Evolutionary conservation across 2,329 filamentous ascomycete genomes (phyloP).

Genomic region (Colletotrichum sidae): DNA sequence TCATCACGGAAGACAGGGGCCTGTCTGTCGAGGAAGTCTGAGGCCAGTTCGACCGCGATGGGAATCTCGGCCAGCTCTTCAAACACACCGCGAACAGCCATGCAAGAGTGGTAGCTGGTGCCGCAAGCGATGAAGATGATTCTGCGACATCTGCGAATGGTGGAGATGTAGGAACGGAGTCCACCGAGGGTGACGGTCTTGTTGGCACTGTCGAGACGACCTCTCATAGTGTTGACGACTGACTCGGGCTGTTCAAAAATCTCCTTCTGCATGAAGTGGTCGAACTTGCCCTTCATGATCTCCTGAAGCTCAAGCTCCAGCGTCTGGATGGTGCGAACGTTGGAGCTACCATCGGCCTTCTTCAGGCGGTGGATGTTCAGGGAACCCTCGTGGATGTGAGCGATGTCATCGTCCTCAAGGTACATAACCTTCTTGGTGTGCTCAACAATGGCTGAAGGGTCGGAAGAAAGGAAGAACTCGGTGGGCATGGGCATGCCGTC

Average conservation of each 20-base stretch:
- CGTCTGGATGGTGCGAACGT: constrained; percentile 97
- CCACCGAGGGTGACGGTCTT: constrained; percentile 96
- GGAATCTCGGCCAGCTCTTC: constrained; percentile 98
- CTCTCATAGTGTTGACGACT: constrained; percentile 99
- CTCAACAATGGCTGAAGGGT: constrained; percentile 97
- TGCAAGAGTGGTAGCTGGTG: constrained; percentile 98
- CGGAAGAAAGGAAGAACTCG: constrained; percentile 99
- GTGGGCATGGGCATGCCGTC: constrained; percentile 98
- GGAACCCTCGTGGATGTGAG: constrained; percentile 98
- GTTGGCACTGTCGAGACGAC: constrained; percentile 92
- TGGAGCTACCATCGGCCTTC: constrained; percentile 96
- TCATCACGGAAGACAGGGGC: constrained; percentile 99
- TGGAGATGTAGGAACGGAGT: constrained; percentile 94
- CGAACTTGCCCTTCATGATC: constrained; percentile 99
- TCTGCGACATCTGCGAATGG: constrained; percentile 94
- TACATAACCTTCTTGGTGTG: constrained; percentile 99
- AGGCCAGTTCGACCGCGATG: constrained; percentile 95
- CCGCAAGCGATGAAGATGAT: constrained; percentile 99
- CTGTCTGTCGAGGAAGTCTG: constrained; percentile 96
- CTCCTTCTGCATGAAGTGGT: constrained; percentile 99
- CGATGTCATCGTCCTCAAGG: constrained; percentile 99
- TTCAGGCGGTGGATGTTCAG: constrained; percentile 98
- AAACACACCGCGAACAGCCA: constrained; percentile 98
- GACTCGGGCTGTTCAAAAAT: constrained; percentile 99
- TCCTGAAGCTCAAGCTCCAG: constrained; percentile 99